Base-by-base conservation (phyloP, 2,329 filamentous ascomycete genomes). In the Fusarium marasasianum region DNA sequence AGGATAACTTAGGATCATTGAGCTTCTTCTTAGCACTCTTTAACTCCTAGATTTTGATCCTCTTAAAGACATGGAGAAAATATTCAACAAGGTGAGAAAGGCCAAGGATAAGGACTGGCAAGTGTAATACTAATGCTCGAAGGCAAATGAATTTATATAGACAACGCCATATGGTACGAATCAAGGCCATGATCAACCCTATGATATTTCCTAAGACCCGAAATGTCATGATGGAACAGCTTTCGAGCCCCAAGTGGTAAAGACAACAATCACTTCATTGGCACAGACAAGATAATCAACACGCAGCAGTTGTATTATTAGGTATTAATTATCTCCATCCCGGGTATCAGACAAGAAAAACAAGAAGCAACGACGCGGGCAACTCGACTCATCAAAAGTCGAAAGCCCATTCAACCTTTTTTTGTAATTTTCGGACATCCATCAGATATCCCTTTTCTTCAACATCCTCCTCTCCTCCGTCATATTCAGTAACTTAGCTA, bases 301-400 rank as follows among this genome's bases (percentile, higher is more conserved):
- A 83, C 78, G 79, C 79, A 82, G 77, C 80, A 81, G 69, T 80
- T 81, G 78, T 81, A 83, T 83, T 83, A 84, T 83, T 84, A 85
- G 78, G 77, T 84, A 84, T 84, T 84, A 84, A 77, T 79, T 82
- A 82, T 82, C 80, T 81, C 78, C 78, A 73, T 81, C 74, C 78
- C 77, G 82, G 82, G 82, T 84, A 84, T 84, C 82, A 81, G 81
- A 82, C 81, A 79, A 82, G 64, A 74, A 75, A 72, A 64, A 69
- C 59, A 71, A 76, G 74, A 78, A 79, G 76, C 78, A 79, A 70
- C 72, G 72, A 69, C 68, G 71, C 63, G 60, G 69, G 65, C 74
- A 65, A 69, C 41, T 72, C 71, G 66, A 74, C 73, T 57, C 55
- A 48, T 65, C 59, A 31, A 73, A 71, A 71, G 65, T 62, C 60